A percentile compares a stretch with the other conserved stretches of the same genome.
phyloP scores from a whole-genome alignment of 176 grass and related monocot species.

The Eleusine coracana region DNA sequence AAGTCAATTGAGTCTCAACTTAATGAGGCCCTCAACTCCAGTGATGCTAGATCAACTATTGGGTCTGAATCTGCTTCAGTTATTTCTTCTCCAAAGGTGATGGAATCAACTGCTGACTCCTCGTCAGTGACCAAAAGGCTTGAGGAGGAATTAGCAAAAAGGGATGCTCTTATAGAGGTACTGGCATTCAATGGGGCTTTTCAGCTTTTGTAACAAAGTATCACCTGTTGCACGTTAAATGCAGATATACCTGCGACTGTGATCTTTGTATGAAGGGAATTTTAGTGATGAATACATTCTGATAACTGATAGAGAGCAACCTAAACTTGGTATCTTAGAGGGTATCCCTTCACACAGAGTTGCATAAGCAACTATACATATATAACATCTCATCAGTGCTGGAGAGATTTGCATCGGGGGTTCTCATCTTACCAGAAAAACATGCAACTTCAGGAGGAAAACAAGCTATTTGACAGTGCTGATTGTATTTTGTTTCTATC shows the following conservation, averaged over 20 bases:
- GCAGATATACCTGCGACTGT: conserved; percentile 1
- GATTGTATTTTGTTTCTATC: conserved; percentile 14
- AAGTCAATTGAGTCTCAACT: conserved; percentile 89
- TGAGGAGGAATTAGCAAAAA: conserved; percentile 93
- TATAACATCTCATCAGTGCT: neutral
- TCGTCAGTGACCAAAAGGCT: conserved; percentile 84
- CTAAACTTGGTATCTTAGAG: conserved; percentile 24
- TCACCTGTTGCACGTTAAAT: conserved; percentile 9
- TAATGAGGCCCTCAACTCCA: conserved; percentile 81
- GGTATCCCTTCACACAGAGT: neutral
- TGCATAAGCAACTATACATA: neutral
- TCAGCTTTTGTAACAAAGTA: conserved; percentile 1
- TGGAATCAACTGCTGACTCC: conserved; percentile 82
- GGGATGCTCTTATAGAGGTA: conserved; percentile 99
- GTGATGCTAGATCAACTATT: conserved; percentile 84
- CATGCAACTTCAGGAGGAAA: conserved; percentile 18
- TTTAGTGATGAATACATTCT: conserved; percentile 8
- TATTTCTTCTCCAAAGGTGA: conserved; percentile 67
- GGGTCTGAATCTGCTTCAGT: conserved; percentile 81
- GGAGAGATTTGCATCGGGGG: neutral
- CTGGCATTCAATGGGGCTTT: conserved; percentile 23
- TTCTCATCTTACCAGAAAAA: conserved; percentile 11
- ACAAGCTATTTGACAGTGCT: conserved; percentile 4
- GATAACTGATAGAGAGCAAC: neutral
- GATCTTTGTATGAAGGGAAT: neutral